phyloP scores from a whole-genome alignment of 257 asterid genomes.

The Penstemon newberryi region DNA sequence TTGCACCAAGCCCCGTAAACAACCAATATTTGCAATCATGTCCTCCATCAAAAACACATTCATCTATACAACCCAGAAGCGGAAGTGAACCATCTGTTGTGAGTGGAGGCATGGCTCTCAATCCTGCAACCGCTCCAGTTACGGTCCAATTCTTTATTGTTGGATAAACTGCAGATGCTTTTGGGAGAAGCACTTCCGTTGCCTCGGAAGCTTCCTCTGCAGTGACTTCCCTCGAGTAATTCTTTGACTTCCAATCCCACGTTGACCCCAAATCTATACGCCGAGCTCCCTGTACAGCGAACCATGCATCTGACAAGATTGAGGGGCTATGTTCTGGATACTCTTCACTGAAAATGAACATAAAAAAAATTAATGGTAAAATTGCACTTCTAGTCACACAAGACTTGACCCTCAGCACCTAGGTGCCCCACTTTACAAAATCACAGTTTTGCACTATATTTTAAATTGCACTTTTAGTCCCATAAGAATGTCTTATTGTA shows the following conservation, averaged over 20 bases:
- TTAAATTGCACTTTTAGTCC: too few relatives aligned
- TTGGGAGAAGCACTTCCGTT: conserved; percentile 59
- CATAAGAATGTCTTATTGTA: too few relatives aligned
- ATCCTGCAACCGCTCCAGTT: conserved; percentile 67
- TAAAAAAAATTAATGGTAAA: too few relatives aligned
- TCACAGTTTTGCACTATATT: too few relatives aligned
- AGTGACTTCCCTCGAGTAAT: conserved; percentile 58
- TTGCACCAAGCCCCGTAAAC: conserved; percentile 91
- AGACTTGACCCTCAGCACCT: too few relatives aligned
- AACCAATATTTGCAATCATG: conserved; percentile 68
- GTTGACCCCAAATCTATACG: conserved; percentile 76
- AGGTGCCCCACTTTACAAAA: too few relatives aligned
- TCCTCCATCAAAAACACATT: conserved; percentile 39
- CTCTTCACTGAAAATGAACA: conserved; percentile 51
- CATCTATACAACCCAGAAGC: conserved; percentile 69
- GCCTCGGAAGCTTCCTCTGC: conserved; percentile 62
- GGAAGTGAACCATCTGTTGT: conserved; percentile 80
- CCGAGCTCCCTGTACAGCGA: conserved; percentile 70
- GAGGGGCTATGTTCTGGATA: conserved; percentile 75
- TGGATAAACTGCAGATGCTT: conserved; percentile 73
- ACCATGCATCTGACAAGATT: conserved; percentile 88
- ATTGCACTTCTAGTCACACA: too few relatives aligned
- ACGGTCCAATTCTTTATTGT: conserved; percentile 57
- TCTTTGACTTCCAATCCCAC: conserved; percentile 89
- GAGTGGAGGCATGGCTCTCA: conserved; percentile 91